A percentile compares a stretch with the other conserved stretches of the same genome.
Evolutionary conservation across 192 early-diverging fungal genomes (phyloP).

Genomic region (Allomyces macrogynus): DNA sequence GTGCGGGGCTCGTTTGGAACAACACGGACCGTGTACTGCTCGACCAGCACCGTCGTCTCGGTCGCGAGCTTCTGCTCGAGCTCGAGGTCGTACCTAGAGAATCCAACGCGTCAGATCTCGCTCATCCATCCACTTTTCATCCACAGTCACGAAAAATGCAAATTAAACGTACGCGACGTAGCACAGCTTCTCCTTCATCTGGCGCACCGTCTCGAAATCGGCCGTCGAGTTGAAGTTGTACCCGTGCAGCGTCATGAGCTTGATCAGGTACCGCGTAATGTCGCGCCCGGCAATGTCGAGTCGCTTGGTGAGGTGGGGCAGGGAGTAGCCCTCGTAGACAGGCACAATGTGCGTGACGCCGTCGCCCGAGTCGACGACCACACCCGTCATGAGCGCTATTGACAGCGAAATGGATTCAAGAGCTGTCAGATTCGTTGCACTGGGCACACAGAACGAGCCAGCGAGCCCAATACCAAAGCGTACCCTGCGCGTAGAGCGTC

Average conservation of each 20-base stretch:
- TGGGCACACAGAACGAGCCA: no score
- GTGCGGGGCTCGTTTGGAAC: neutral
- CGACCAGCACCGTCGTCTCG: slow-evolving; percentile 91
- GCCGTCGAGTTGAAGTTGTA: slow-evolving; percentile 95
- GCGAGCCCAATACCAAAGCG: neutral
- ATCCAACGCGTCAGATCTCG: slow-evolving; percentile 1
- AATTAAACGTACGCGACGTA: slow-evolving; percentile 64
- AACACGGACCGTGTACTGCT: slow-evolving; percentile 62
- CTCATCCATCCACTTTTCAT: neutral
- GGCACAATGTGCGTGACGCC: slow-evolving; percentile 99
- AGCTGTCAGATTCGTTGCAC: no score
- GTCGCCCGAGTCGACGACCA: slow-evolving; percentile 96
- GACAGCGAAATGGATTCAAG: no score
- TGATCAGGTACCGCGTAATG: slow-evolving; percentile 92
- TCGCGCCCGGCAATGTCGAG: slow-evolving; percentile 91
- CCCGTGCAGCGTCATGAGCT: slow-evolving; percentile 75
- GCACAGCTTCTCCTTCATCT: slow-evolving; percentile 96
- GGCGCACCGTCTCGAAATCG: slow-evolving; percentile 92
- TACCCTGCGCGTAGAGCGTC: slow-evolving; percentile 95
- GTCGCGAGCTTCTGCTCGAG: slow-evolving; percentile 83
- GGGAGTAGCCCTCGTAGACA: slow-evolving; percentile 86
- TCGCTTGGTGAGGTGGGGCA: slow-evolving; percentile 70
- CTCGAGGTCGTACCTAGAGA: slow-evolving; percentile 70
- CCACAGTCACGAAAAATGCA: no score
- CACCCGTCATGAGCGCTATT: slow-evolving; percentile 74